phyloP scores from a whole-genome alignment of 768 basidiomycete genomes.

The Amanita muscaria region DNA sequence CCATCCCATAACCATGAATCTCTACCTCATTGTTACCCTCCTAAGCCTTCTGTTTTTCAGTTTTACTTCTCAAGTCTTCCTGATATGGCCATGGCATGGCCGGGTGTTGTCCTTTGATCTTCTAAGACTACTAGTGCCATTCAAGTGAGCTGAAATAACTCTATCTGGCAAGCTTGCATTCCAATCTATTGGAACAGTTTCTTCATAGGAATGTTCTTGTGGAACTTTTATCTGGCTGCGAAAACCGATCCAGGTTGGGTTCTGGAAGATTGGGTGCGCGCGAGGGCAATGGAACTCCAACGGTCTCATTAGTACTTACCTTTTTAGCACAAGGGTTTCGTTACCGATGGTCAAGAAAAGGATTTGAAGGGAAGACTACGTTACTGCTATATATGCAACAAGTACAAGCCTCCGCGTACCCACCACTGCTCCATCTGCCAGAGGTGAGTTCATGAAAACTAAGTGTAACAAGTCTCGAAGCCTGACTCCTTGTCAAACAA shows the following conservation, averaged over 20 bases:
- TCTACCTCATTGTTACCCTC: not conserved
- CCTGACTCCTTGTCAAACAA: constrained; percentile 6
- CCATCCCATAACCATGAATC: no score
- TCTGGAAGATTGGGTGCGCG: constrained; percentile 66
- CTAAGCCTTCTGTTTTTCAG: constrained; percentile 21
- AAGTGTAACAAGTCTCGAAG: no score
- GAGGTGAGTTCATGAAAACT: constrained; percentile 39
- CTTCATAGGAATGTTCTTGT: constrained; percentile 73
- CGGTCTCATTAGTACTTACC: constrained; percentile 50
- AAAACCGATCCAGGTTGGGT: constrained; percentile 78
- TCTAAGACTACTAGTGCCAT: constrained; percentile 65
- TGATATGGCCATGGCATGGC: constrained; percentile 92
- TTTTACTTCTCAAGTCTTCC: constrained; percentile 80
- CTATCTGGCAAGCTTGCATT: not conserved
- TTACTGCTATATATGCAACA: constrained; percentile 78
- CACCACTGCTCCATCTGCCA: constrained; percentile 92
- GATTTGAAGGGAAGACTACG: constrained; percentile 76
- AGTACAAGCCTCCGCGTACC: constrained; percentile 81
- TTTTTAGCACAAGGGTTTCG: not conserved
- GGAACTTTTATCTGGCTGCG: constrained; percentile 85
- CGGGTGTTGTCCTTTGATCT: constrained; percentile 63
- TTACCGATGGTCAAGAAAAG: constrained; percentile 79
- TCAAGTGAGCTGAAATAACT: constrained; percentile 58
- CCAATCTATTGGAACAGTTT: constrained; percentile 33
- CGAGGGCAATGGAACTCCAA: constrained; percentile 28